These are phyloP conservation scores for Coccinonectria pachysandricola DNA, from an alignment of 2,329 filamentous ascomycete species.

Conservation along the genomic window DNA sequence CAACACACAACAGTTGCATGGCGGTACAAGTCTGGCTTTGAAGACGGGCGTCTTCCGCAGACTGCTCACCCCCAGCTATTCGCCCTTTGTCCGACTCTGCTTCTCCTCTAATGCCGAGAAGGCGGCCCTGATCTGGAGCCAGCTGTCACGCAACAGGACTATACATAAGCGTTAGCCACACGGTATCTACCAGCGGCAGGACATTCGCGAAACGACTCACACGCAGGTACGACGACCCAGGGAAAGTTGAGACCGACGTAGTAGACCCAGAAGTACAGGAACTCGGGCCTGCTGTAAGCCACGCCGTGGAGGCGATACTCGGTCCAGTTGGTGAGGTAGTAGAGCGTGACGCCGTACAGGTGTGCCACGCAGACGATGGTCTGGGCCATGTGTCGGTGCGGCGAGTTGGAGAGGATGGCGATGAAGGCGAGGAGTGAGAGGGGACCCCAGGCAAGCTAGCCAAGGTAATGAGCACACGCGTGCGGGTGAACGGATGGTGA, in stretches of 20 bases:
- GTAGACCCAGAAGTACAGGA: constrained; percentile 53
- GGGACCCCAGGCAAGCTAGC: constrained; percentile 46
- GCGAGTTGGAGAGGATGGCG: constrained; percentile 32
- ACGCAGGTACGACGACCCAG: constrained; percentile 46
- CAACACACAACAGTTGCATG: too few species aligned
- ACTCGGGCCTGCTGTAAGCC: constrained; percentile 47
- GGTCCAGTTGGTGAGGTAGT: constrained; percentile 47
- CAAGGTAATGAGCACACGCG: too few species aligned
- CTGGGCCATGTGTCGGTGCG: constrained; percentile 41
- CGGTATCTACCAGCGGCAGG: neutral
- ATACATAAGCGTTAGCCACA: constrained; percentile 7
- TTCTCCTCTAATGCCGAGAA: constrained; percentile 17
- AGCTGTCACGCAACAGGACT: constrained; percentile 25
- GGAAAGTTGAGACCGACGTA: constrained; percentile 51
- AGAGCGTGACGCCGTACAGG: constrained; percentile 52
- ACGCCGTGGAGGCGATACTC: constrained; percentile 35
- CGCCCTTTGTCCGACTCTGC: constrained; percentile 9
- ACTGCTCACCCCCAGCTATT: constrained; percentile 5
- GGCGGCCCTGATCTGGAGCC: constrained; percentile 16
- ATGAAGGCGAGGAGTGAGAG: constrained; percentile 41
- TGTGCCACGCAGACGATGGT: constrained; percentile 41
- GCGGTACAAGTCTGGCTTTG: too few species aligned
- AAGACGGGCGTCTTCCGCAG: too few species aligned
- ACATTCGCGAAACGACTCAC: constrained; percentile 36
- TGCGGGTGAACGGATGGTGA: too few species aligned